Evolutionary conservation across 2,329 filamentous ascomycete genomes (phyloP).

Genomic region (Penicillium hesseltinei): DNA sequence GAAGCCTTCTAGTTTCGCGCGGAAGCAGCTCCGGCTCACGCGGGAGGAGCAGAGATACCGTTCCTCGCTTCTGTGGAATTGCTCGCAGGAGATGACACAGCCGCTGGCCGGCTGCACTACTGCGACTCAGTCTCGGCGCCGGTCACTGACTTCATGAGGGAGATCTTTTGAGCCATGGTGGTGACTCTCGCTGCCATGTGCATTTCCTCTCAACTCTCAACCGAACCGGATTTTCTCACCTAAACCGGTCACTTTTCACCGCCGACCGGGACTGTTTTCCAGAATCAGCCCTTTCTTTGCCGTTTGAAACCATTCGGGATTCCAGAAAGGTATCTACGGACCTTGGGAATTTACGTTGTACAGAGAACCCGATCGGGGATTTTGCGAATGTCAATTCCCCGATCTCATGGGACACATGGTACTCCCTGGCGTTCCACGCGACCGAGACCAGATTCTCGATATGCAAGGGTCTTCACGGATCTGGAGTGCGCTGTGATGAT

Average conservation of each 20-base stretch:
- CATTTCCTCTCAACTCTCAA: not conserved
- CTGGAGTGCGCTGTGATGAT: not conserved
- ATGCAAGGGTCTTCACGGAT: constrained; percentile 8
- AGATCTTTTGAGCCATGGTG: not conserved
- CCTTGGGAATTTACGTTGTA: not conserved
- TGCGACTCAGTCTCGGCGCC: constrained; percentile 22
- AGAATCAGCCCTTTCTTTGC: not conserved
- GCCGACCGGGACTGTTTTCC: not conserved
- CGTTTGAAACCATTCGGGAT: not conserved
- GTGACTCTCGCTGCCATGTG: not conserved
- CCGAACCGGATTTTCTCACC: not conserved
- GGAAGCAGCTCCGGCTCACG: constrained; percentile 31
- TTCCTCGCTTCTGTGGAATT: constrained; percentile 27
- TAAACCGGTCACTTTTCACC: not conserved
- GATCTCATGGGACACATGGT: not conserved
- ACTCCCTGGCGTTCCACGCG: not conserved
- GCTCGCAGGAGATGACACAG: constrained; percentile 20
- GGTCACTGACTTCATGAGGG: constrained; percentile 26
- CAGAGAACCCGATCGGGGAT: not conserved
- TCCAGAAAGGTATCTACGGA: not conserved
- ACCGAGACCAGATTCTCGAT: constrained; percentile 1
- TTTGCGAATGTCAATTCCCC: not conserved
- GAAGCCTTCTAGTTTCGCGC: constrained; percentile 32
- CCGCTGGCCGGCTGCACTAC: constrained; percentile 16
- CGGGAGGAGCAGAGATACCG: constrained; percentile 37